Evolutionary conservation across 108 stramenopile genomes (phyloP), one percentile per base, ranked within the genome.

Genomic region (Cyclotella distinguenda): DNA sequence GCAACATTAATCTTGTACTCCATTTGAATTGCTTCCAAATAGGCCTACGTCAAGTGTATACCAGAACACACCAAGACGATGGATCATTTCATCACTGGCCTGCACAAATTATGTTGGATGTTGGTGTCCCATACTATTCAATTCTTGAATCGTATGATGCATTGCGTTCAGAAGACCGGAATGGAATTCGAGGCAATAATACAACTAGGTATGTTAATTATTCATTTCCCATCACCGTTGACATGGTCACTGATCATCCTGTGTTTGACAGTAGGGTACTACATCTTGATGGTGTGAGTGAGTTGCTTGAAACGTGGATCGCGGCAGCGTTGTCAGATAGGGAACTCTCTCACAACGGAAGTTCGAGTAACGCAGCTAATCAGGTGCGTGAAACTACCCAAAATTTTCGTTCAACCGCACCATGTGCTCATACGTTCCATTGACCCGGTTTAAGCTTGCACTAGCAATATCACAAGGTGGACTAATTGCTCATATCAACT

Each of bases 111-210:
- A 61, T 93, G 19, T 32, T 86, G n/a, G 71, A 72, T 18, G 77
- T 76, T 56, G 92, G 89, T 6, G 80, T 87, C 40, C 77, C 86
- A 27, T 86, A 78, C 52, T 32, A 73, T 47, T 49, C 53, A 9
- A 44, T 87, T 2, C 59, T 87, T 34, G 70, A 61, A 48, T 59
- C 70, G 5, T 90, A 82, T 43, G 81, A 87, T 34, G 51, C 42
- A 11, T 43, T 69, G 40, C 48, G 44, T 7, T 22, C 31, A 4
- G 16, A 64, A 26, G 35, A 31, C 21, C 22, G 40, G 31, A 57
- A 13, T 47, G 18, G 49, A 15, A 42, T 19, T 26, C 44, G 47
- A 49, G 64, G 42, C 33, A 33, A 43, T 31, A 35, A 23, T 15
- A 13, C 70, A 79, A 53, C 51, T 36, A 53, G 60, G 74, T 75